phyloP scores from a whole-genome alignment of 176 grass and related monocot species.

The Carex parvula region DNA sequence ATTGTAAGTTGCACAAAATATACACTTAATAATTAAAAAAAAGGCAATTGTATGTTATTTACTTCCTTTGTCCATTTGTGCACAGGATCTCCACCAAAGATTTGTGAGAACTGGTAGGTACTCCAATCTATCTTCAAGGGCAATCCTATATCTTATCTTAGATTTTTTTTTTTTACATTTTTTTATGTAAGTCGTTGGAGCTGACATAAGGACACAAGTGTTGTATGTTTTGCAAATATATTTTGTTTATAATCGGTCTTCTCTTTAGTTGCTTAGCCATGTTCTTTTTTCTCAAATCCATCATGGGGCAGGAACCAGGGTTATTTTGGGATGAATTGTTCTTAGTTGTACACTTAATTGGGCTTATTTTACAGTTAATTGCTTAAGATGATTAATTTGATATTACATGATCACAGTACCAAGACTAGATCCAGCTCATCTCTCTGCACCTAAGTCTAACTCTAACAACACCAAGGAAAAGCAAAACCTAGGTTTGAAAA shows the following conservation, averaged over 20 bases:
- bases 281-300: neutral
- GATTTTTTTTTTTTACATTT: neutral
- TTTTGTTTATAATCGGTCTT: neutral
- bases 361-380: slow-evolving; percentile 1
- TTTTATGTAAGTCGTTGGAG: neutral
- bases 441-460: neutral
- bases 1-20: slow-evolving; percentile 48
- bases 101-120: slow-evolving; percentile 59
- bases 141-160: neutral
- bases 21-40: neutral
- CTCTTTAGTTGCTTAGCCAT: neutral
- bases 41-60: slow-evolving; percentile 19
- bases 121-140: neutral
- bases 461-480: slow-evolving; percentile 16
- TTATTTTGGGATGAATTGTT: neutral
- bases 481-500: slow-evolving; percentile 40
- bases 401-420: slow-evolving; percentile 14
- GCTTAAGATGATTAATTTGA: neutral
- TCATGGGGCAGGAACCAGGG: neutral
- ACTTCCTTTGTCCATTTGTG: slow-evolving; percentile 11
- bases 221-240: neutral
- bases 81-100: slow-evolving; percentile 79
- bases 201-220: neutral
- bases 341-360: neutral
- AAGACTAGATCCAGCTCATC: neutral